Evolutionary conservation across 306 rosid species (phyloP), one percentile per base, ranked within the genome.

Genomic region (Lotus japonicus): DNA sequence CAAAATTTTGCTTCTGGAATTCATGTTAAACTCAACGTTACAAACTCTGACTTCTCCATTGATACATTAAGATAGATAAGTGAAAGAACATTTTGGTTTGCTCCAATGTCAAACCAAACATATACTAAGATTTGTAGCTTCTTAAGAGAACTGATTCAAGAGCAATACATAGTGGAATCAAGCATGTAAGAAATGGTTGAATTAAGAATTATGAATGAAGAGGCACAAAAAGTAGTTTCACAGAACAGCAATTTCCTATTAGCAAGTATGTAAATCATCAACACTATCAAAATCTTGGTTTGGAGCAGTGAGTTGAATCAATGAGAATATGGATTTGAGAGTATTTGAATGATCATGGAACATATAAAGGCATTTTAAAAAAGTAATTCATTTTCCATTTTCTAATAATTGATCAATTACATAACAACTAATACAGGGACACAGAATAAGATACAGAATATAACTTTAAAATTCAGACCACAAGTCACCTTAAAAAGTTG

Each of bases 401-500:
- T 76, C 79, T 60, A 81, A 64, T 42, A 78, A 57, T 10, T 61
- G 45, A 73, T 61, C 38, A 58, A 62, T 44, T 73, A 73, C 70
- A 38, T 66, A 50, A 45, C 52, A 66, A 35, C 81, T 70, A 71
- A 42, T 51, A 75, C n/a, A n/a, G n/a, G n/a, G n/a, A n/a, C 56
- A 71, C 64, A 48, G 35, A 67, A 53, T 43, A 72, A 63, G 66
- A 83, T 38, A 80, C 53, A 58, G 33, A 79, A 59, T 46, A 77
- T 35, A 80, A 50, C 53, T 17, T 50, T 13, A 68, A 68, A 71
- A 56, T 50, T 75, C 77, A 68, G 38, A 62, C 63, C 66, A 69
- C 73, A 71, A 62, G 41, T 50, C 19, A 72, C 79, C 75, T 72
- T 77, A 76, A 78, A 74, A 76, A 64, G 51, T 66, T 71, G 79